These are phyloP conservation scores for Groenewaldozyma auringiensis DNA, from an alignment of 1,139 yeast species.

Conservation along the genomic window DNA sequence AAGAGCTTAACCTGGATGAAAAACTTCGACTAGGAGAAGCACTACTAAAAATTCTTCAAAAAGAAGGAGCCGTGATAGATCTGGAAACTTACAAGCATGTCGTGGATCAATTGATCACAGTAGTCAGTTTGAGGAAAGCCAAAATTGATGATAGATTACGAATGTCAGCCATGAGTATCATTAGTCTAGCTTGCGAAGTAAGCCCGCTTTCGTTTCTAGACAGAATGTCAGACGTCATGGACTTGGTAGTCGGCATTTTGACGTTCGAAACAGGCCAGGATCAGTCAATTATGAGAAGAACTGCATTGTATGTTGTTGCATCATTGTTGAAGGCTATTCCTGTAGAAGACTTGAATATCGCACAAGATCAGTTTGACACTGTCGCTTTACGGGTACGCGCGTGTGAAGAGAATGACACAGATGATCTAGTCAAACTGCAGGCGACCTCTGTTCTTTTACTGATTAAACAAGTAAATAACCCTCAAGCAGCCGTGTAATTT, in stretches of 20 bases:
- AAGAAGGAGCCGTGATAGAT: slow-evolving; percentile 40
- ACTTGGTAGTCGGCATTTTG: slow-evolving; percentile 69
- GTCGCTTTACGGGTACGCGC: slow-evolving; percentile 18
- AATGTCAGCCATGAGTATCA: slow-evolving; percentile 78
- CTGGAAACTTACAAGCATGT: slow-evolving; percentile 36
- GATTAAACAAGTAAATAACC: not conserved
- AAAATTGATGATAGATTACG: slow-evolving; percentile 52
- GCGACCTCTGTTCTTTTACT: slow-evolving; percentile 13
- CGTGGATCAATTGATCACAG: slow-evolving; percentile 33
- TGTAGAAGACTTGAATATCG: slow-evolving; percentile 26
- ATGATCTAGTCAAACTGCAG: slow-evolving; percentile 24
- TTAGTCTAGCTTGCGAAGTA: slow-evolving; percentile 55
- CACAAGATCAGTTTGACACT: slow-evolving; percentile 13
- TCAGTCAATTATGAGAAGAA: slow-evolving; percentile 55
- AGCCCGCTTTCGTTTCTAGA: slow-evolving; percentile 49
- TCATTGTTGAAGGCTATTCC: slow-evolving; percentile 37
- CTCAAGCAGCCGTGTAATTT: not conserved
- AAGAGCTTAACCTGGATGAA: slow-evolving; percentile 44
- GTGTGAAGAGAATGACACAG: slow-evolving; percentile 20
- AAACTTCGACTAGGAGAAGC: slow-evolving; percentile 76
- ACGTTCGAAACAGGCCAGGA: slow-evolving; percentile 46
- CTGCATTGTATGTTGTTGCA: slow-evolving; percentile 63
- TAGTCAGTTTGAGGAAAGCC: slow-evolving; percentile 35
- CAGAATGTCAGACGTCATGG: slow-evolving; percentile 51
- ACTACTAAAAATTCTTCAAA: slow-evolving; percentile 49